These are phyloP conservation scores for Daldinia sp. DNA, from an alignment of 2,329 filamentous ascomycete genomes.

Conservation along the genomic window DNA sequence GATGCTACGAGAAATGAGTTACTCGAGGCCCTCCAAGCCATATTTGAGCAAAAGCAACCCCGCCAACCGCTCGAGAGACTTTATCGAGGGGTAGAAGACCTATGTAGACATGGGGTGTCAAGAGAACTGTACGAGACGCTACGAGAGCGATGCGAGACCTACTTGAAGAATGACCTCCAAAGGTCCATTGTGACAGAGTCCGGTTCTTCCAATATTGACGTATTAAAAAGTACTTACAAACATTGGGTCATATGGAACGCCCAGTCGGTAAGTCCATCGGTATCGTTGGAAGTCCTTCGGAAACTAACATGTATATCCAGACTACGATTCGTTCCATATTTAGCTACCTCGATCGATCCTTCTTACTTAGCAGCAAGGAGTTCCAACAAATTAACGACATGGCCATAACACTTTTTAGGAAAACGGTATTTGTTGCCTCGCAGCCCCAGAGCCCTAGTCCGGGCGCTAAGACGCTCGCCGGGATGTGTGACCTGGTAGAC, in stretches of 20 bases:
- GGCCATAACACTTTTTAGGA: conserved; percentile 78
- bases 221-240: conserved; percentile 63
- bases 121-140: conserved; percentile 73
- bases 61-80: conserved; percentile 84
- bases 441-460: conserved; percentile 42
- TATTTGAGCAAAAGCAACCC: conserved; percentile 73
- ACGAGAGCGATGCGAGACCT: conserved; percentile 69
- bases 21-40: conserved; percentile 73
- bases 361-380: conserved; percentile 77
- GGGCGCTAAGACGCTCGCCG: conserved; percentile 55
- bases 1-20: conserved; percentile 78
- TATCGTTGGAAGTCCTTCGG: background rate
- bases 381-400: conserved; percentile 81
- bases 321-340: conserved; percentile 85
- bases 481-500: conserved; percentile 79
- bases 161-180: conserved; percentile 71
- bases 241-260: conserved; percentile 82
- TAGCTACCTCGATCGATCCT: conserved; percentile 92
- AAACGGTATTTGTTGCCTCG: conserved; percentile 56
- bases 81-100: conserved; percentile 89
- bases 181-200: conserved; percentile 60
- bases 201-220: conserved; percentile 65
- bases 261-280: conserved; percentile 68
- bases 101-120: conserved; percentile 81
- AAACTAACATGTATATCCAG: conserved; percentile 26